phyloP scores from a whole-genome alignment of 345 rosid species.

The Ricinus communis region DNA sequence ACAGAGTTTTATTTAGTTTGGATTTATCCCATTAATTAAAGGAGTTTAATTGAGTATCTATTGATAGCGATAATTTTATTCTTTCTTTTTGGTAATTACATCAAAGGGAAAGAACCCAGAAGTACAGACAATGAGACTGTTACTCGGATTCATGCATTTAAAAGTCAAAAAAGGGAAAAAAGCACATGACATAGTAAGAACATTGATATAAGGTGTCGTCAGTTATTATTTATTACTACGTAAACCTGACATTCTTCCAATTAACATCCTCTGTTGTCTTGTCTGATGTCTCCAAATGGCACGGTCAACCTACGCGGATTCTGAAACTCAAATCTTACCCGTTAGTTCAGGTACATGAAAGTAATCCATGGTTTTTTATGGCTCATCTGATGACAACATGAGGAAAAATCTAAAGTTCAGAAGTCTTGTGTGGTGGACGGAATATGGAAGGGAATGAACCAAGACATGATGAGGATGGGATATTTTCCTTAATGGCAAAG shows the following conservation, averaged over 20 bases:
- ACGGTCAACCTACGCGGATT: background rate
- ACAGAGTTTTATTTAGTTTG: too few relatives aligned
- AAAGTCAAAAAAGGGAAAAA: too few relatives aligned
- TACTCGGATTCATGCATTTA: too few relatives aligned
- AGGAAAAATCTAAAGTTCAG: background rate
- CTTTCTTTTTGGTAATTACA: too few relatives aligned
- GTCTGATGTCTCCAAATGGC: background rate
- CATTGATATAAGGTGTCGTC: too few relatives aligned
- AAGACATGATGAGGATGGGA: background rate
- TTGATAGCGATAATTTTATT: too few relatives aligned
- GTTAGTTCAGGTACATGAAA: background rate
- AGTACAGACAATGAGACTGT: background rate
- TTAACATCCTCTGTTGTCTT: background rate
- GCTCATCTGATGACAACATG: background rate
- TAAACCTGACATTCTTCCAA: background rate
- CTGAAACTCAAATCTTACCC: constrained; percentile 1
- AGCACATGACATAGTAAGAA: too few relatives aligned
- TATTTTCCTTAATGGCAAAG: constrained; percentile 11
- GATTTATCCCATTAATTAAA: too few relatives aligned
- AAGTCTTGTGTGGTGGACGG: background rate
- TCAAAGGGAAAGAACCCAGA: background rate
- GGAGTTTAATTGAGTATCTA: too few relatives aligned
- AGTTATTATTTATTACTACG: too few relatives aligned
- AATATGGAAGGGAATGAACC: background rate
- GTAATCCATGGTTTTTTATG: constrained; percentile 9